phyloP scores from a whole-genome alignment of 2,329 filamentous ascomycete genomes.

The Venturia effusa region DNA sequence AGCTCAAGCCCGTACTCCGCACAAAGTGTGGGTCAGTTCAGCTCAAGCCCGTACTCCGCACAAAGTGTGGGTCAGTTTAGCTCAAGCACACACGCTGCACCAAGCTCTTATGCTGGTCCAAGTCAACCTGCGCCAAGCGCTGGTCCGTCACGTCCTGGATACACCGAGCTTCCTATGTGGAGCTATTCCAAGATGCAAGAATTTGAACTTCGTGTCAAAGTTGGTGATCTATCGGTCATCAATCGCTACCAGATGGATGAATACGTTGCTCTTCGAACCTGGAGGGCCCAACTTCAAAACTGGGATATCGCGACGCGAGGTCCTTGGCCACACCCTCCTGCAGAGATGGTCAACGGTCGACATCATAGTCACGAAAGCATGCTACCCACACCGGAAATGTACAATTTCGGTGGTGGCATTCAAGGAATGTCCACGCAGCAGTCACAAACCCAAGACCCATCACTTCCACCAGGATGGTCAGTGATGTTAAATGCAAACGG shows the following conservation, averaged over 20 bases:
- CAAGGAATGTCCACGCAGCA: neutral
- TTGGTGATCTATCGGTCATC: neutral
- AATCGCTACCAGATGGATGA: neutral
- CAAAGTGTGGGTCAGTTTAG: neutral
- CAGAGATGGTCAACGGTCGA: neutral
- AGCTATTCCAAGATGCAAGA: neutral
- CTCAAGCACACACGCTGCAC: too few relatives aligned
- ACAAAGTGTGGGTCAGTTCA: neutral
- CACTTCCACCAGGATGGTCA: too few relatives aligned
- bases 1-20: too few relatives aligned
- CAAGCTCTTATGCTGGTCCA: too few relatives aligned
- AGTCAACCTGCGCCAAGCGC: too few relatives aligned
- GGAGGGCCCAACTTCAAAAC: neutral
- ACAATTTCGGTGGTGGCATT: neutral
- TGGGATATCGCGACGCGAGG: too few relatives aligned
- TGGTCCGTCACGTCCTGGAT: too few relatives aligned
- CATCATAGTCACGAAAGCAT: neutral
- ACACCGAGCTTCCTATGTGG: too few relatives aligned
- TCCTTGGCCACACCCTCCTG: neutral
- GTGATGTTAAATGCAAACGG: too few relatives aligned
- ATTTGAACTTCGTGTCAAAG: neutral
- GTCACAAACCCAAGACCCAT: too few relatives aligned
- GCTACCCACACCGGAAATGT: neutral
- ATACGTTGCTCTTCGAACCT: neutral
- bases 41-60: neutral